phyloP scores from a whole-genome alignment of 1,139 yeast species.

The Kodamaea anthophila region DNA sequence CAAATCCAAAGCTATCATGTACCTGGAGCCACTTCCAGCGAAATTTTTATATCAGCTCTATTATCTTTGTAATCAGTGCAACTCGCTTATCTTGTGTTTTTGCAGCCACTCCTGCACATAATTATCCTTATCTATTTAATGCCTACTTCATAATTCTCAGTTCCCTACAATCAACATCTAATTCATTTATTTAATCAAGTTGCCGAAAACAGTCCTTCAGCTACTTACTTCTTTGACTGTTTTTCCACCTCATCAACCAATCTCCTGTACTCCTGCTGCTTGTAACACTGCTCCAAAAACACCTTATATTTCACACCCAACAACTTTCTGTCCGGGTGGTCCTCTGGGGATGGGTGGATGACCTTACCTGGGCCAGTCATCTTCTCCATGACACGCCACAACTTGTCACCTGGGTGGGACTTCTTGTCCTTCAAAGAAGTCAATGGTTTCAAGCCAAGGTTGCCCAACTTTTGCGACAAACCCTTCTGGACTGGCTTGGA shows the following conservation, averaged over 20 bases:
- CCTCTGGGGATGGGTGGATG: constrained; percentile 55
- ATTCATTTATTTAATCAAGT: too few relatives aligned
- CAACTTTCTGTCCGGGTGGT: constrained; percentile 61
- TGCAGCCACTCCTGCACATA: too few relatives aligned
- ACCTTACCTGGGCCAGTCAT: constrained; percentile 81
- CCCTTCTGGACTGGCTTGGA: constrained; percentile 46
- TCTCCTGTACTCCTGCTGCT: constrained; percentile 70
- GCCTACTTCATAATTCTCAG: too few relatives aligned
- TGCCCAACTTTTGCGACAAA: constrained; percentile 33
- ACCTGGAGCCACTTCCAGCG: too few relatives aligned
- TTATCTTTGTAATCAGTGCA: too few relatives aligned
- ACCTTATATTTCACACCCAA: constrained; percentile 74
- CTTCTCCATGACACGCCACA: constrained; percentile 84
- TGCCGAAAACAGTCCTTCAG: too few relatives aligned
- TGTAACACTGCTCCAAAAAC: constrained; percentile 79
- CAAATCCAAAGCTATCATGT: too few relatives aligned
- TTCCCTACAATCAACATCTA: too few relatives aligned
- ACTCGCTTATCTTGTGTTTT: too few relatives aligned
- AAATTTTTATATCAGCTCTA: too few relatives aligned
- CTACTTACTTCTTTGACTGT: too few relatives aligned
- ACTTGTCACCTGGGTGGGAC: constrained; percentile 42
- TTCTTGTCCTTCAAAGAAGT: constrained; percentile 12
- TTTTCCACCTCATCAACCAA: constrained; percentile 57
- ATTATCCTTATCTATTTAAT: too few relatives aligned
- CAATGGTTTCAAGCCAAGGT: constrained; percentile 37